These are phyloP conservation scores for Solioccasus polychromus DNA, from an alignment of 768 basidiomycete species.

Conservation along the genomic window DNA sequence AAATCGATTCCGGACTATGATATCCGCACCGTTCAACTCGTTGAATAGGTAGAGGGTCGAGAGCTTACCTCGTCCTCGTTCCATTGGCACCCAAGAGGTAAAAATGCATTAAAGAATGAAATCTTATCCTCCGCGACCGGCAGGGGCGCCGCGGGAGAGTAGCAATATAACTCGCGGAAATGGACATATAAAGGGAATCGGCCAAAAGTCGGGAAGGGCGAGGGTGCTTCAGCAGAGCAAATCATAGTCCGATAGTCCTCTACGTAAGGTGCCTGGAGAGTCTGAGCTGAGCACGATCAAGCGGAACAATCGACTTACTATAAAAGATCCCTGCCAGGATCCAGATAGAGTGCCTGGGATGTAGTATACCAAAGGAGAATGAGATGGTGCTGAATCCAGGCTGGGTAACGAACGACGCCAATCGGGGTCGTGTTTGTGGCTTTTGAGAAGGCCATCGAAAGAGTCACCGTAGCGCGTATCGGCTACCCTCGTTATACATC, in stretches of 20 bases:
- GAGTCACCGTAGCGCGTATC: conserved; percentile 16
- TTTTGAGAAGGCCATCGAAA: conserved; percentile 23
- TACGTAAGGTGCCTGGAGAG: conserved; percentile 37
- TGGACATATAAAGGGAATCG: conserved; percentile 48
- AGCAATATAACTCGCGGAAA: conserved; percentile 48
- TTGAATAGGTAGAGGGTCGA: not conserved
- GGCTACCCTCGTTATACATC: conserved; percentile 42
- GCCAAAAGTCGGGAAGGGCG: conserved; percentile 33
- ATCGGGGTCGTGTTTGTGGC: conserved; percentile 32
- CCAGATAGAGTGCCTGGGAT: conserved; percentile 45
- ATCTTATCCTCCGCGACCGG: conserved; percentile 34
- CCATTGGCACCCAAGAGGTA: conserved; percentile 40
- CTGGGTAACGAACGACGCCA: conserved; percentile 22
- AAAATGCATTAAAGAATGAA: conserved; percentile 44
- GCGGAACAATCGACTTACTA: conserved; percentile 33
- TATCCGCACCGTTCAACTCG: not conserved
- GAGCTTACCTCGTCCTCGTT: conserved; percentile 28
- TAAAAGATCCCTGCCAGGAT: conserved; percentile 47
- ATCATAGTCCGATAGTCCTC: conserved; percentile 40
- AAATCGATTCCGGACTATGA: conserved; percentile 30
- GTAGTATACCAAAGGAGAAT: conserved; percentile 29
- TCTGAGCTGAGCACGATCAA: conserved; percentile 1
- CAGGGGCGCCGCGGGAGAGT: conserved; percentile 31
- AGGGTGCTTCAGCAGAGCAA: conserved; percentile 32
- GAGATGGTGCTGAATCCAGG: not conserved